phyloP scores from a whole-genome alignment of 495 filamentous ascomycete genomes.

The Recurvomyces mirabilis region DNA sequence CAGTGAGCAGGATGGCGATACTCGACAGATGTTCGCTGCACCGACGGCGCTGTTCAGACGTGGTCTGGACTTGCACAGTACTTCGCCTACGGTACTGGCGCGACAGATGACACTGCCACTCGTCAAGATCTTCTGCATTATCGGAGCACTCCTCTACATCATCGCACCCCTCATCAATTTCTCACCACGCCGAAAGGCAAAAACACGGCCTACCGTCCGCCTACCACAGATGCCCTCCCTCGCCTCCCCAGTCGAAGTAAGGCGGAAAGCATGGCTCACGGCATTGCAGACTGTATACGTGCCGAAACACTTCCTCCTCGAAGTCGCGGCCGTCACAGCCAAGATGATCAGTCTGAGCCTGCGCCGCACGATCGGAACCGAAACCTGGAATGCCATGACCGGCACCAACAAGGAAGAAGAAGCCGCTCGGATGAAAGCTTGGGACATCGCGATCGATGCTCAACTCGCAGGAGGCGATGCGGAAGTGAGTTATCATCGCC shows the following conservation, averaged over 20 bases:
- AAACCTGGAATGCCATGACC: conserved; percentile 63
- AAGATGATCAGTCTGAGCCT: conserved; percentile 72
- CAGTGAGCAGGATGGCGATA: conserved; percentile 44
- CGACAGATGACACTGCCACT: conserved; percentile 22
- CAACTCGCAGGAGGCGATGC: conserved; percentile 89
- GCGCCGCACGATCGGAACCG: conserved; percentile 65
- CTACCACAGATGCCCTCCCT: conserved; percentile 52
- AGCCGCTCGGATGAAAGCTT: conserved; percentile 76
- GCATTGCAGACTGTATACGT: conserved; percentile 91
- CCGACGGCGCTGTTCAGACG: conserved; percentile 40
- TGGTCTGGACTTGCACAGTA: background rate
- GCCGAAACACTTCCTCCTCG: conserved; percentile 77
- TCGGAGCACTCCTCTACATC: conserved; percentile 57
- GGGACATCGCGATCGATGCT: conserved; percentile 89
- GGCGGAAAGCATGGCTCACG: conserved; percentile 84
- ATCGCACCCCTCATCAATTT: conserved; percentile 56
- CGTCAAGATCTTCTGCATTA: conserved; percentile 49
- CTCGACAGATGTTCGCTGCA: conserved; percentile 59
- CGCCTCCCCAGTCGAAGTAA: conserved; percentile 73
- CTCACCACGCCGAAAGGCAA: conserved; percentile 35
- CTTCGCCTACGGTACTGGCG: conserved; percentile 16
- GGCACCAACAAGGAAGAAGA: conserved; percentile 79
- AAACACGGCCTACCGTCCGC: conserved; percentile 30
- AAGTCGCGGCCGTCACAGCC: conserved; percentile 65
- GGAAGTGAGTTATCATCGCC: conserved; percentile 75